Evolutionary conservation across 495 filamentous ascomycete species (phyloP).

Genomic region (Immersiella caudata): DNA sequence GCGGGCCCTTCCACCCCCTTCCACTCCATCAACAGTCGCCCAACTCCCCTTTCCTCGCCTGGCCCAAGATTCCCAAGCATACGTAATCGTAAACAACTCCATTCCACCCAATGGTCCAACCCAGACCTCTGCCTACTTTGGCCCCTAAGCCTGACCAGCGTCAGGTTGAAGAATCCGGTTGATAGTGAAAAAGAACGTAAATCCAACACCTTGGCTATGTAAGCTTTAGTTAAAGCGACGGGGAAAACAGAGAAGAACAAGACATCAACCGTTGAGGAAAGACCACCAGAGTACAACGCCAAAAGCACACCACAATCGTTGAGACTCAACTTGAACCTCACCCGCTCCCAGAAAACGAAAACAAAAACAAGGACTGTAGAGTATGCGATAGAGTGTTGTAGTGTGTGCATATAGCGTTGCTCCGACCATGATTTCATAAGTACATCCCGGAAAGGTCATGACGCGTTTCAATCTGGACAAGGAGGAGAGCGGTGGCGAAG

Average conservation of each 20-base stretch:
- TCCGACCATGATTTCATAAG: constrained; percentile 18
- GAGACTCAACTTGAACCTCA: neutral
- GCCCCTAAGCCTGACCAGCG: neutral
- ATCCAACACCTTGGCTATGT: constrained; percentile 24
- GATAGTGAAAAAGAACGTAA: constrained; percentile 16
- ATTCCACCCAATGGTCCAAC: constrained; percentile 18
- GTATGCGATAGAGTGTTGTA: constrained; percentile 1
- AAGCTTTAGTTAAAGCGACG: neutral
- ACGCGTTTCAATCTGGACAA: constrained; percentile 1
- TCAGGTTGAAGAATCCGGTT: neutral
- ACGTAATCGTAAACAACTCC: neutral
- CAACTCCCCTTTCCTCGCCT: neutral
- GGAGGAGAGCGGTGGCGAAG: neutral
- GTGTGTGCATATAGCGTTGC: constrained; percentile 18
- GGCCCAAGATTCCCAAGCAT: neutral
- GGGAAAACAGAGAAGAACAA: constrained; percentile 3
- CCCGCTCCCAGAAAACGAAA: constrained; percentile 13
- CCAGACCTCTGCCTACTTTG: constrained; percentile 19
- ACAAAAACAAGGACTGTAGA: neutral
- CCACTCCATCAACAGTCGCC: too few species aligned
- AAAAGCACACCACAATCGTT: neutral
- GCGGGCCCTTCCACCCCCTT: neutral
- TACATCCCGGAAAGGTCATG: constrained; percentile 18
- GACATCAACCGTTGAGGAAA: constrained; percentile 7
- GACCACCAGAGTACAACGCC: neutral